phyloP scores from a whole-genome alignment of 768 basidiomycete species.

The Amanita molliuscula region DNA sequence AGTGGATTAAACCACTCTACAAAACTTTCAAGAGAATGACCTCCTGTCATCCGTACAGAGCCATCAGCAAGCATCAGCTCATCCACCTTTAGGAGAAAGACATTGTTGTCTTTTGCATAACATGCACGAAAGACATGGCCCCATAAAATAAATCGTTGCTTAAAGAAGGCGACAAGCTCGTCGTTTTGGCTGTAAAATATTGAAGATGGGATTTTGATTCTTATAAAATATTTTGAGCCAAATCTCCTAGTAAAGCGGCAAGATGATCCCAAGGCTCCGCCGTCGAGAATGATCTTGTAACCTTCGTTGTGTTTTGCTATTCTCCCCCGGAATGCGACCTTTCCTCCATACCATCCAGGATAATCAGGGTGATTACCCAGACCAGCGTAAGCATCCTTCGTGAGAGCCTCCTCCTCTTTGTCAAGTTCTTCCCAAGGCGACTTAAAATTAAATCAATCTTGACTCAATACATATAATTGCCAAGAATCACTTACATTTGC shows the following conservation, averaged over 20 bases:
- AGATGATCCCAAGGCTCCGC: constrained; percentile 42
- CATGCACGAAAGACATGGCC: constrained; percentile 49
- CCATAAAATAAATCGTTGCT: constrained; percentile 41
- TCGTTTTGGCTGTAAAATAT: constrained; percentile 20
- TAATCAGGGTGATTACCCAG: constrained; percentile 30
- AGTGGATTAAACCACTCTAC: constrained; percentile 47
- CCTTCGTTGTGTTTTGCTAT: constrained; percentile 12
- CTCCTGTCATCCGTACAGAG: constrained; percentile 7
- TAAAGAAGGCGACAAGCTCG: constrained; percentile 30
- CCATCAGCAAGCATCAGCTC: constrained; percentile 22
- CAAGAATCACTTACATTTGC: constrained; percentile 17
- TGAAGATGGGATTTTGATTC: constrained; percentile 31
- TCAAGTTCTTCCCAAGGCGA: constrained; percentile 58
- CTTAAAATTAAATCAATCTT: constrained; percentile 19
- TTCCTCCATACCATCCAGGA: constrained; percentile 50
- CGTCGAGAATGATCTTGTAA: constrained; percentile 37
- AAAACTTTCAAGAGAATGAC: constrained; percentile 33
- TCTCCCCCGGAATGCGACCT: constrained; percentile 41
- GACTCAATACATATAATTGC: not conserved
- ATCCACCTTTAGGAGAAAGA: constrained; percentile 47
- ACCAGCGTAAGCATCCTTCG: constrained; percentile 21
- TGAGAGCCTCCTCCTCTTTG: constrained; percentile 34
- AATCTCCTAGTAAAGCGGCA: constrained; percentile 48
- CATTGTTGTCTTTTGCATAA: constrained; percentile 46
- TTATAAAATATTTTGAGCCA: constrained; percentile 50